A percentile compares a stretch with the other conserved stretches of the same genome.
Evolutionary conservation across 345 rosid species (phyloP).

Genomic region (Carallia brachiata): DNA sequence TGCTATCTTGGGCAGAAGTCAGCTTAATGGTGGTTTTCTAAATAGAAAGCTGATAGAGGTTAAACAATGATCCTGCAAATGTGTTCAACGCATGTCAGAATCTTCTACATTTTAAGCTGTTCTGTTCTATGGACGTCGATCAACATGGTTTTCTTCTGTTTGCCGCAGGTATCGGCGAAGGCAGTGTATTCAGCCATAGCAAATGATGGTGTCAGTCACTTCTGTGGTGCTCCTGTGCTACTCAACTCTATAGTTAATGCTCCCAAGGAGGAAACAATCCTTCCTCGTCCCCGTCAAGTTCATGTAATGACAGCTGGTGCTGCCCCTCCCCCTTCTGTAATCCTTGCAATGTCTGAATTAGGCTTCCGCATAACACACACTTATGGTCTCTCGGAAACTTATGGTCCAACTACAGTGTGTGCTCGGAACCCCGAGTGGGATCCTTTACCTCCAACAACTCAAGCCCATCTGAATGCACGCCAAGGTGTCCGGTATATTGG

Average conservation of each 20-base stretch:
- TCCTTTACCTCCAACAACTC: constrained; percentile 54
- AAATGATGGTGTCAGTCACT: constrained; percentile 66
- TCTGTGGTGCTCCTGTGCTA: constrained; percentile 93
- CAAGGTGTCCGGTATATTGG: constrained; percentile 76
- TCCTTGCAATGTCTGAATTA: constrained; percentile 61
- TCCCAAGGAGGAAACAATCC: constrained; percentile 59
- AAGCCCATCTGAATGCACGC: constrained; percentile 82
- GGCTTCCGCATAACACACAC: constrained; percentile 85
- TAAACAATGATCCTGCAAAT: not conserved
- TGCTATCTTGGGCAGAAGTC: not conserved
- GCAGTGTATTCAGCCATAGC: constrained; percentile 73
- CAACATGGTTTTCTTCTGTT: not conserved
- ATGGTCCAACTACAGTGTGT: constrained; percentile 82
- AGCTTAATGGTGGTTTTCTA: not conserved
- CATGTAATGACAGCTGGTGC: constrained; percentile 91
- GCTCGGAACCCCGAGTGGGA: constrained; percentile 98
- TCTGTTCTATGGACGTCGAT: not conserved
- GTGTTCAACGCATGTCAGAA: not conserved
- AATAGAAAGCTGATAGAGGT: not conserved
- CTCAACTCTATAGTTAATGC: constrained; percentile 79
- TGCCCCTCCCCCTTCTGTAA: constrained; percentile 81
- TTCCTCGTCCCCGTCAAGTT: constrained; percentile 78
- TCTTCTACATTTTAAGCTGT: not conserved
- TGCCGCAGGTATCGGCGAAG: constrained; percentile 69
- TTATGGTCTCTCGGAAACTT: constrained; percentile 89